A percentile compares a stretch with the other conserved stretches of the same genome.
Evolutionary conservation across 1,284 basidiomycete species (phyloP).

Genomic region (Rhodotorula glutinis): DNA sequence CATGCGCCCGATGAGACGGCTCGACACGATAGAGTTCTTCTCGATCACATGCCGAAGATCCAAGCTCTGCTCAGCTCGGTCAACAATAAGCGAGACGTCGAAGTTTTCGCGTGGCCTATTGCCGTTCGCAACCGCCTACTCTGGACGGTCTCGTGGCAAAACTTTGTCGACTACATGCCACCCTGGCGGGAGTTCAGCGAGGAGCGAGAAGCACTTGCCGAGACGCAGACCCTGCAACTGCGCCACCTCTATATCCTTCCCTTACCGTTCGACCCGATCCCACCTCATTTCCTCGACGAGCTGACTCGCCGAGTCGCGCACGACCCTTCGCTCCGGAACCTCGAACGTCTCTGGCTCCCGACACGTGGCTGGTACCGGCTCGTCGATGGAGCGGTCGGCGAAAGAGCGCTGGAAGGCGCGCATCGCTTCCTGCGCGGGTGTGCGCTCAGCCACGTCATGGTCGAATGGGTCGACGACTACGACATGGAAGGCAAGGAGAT

Average conservation of each 20-base stretch:
- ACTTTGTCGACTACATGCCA: conserved; percentile 10
- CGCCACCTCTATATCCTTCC: conserved; percentile 3
- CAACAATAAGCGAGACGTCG: neutral
- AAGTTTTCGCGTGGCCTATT: neutral
- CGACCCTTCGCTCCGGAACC: neutral
- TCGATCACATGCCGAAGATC: too few species aligned
- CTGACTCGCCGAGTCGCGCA: neutral
- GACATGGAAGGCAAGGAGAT: neutral
- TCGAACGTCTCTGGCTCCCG: conserved; percentile 1
- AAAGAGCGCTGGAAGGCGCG: neutral
- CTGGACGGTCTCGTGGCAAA: neutral
- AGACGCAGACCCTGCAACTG: neutral
- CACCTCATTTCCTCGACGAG: conserved; percentile 4
- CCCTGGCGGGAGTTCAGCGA: conserved; percentile 1
- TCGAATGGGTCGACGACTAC: neutral
- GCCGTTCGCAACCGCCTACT: neutral
- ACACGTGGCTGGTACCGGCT: neutral
- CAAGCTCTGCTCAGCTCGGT: too few species aligned
- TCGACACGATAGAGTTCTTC: too few species aligned
- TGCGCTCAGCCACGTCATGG: neutral
- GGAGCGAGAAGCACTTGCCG: neutral
- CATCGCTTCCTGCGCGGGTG: neutral
- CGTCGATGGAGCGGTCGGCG: neutral
- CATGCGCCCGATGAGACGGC: too few species aligned
- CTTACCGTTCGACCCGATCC: neutral